Conservation (phyloP, 108 stramenopile genomes). For the Pelagomonas calceolata region DNA sequence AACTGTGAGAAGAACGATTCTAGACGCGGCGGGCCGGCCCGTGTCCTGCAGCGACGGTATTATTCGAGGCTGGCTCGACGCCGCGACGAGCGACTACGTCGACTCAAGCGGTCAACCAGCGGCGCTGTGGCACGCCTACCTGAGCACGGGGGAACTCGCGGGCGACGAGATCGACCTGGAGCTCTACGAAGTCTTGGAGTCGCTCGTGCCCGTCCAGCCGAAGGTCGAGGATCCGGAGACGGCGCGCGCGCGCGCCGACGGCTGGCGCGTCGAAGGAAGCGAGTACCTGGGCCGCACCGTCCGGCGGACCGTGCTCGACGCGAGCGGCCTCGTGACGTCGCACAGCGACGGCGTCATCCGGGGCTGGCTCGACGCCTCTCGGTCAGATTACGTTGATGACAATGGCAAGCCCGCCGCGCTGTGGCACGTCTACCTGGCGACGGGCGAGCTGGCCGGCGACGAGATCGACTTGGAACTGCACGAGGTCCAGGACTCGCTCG, state of each 20-base stretch:
- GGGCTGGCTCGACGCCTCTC: background rate
- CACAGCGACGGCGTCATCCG: background rate
- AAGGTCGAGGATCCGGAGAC: too few species aligned
- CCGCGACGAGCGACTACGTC: background rate
- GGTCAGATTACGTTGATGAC: background rate
- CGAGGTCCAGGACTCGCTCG: background rate
- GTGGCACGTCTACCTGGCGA: background rate
- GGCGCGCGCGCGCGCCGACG: too few species aligned
- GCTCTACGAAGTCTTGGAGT: background rate
- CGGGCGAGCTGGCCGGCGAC: conserved; percentile 1
- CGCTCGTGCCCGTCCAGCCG: too few species aligned
- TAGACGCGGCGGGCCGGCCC: background rate
- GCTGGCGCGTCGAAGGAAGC: background rate
- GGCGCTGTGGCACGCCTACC: background rate
- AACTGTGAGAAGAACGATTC: background rate
- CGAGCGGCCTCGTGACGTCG: background rate
- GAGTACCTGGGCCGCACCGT: background rate
- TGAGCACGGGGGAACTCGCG: background rate
- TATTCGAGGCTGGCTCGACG: background rate
- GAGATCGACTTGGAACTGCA: conserved; percentile 7
- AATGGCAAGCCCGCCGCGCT: background rate
- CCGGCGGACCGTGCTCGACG: background rate
- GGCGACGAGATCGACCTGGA: conserved; percentile 11
- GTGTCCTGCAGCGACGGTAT: background rate
- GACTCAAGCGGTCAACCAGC: background rate